Evolutionary conservation across 2,329 filamentous ascomycete genomes (phyloP).

Genomic region (Fusarium sp.): DNA sequence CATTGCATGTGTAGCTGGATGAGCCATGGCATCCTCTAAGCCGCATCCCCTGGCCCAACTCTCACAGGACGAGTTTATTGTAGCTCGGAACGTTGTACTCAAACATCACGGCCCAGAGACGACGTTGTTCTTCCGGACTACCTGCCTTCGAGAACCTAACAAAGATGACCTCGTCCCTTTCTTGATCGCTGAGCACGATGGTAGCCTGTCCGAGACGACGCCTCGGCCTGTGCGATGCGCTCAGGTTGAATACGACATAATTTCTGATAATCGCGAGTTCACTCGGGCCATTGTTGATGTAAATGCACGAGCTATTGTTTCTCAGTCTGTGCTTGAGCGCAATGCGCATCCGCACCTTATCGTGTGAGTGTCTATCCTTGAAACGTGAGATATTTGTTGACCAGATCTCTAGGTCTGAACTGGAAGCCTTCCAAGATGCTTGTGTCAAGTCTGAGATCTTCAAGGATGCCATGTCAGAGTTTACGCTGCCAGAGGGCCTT

Average conservation of each 20-base stretch:
- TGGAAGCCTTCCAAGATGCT: conserved; percentile 54
- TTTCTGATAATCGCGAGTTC: conserved; percentile 52
- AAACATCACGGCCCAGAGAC: conserved; percentile 47
- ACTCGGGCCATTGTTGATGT: conserved; percentile 60
- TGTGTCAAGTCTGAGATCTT: conserved; percentile 63
- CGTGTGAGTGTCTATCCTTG: conserved; percentile 34
- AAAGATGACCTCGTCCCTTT: conserved; percentile 73
- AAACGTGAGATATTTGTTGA: neutral
- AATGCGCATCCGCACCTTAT: conserved; percentile 58
- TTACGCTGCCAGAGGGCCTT: conserved; percentile 62
- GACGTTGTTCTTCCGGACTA: conserved; percentile 66
- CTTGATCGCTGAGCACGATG: conserved; percentile 73
- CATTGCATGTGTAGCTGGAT: neutral
- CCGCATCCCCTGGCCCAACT: conserved; percentile 67
- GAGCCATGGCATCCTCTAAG: neutral
- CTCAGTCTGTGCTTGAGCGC: conserved; percentile 43
- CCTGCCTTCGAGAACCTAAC: conserved; percentile 74
- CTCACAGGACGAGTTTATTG: conserved; percentile 64
- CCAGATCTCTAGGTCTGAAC: neutral
- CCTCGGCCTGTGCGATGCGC: conserved; percentile 63
- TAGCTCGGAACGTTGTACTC: conserved; percentile 63
- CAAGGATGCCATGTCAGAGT: conserved; percentile 63
- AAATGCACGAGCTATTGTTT: conserved; percentile 51
- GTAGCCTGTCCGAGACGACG: conserved; percentile 59
- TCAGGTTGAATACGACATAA: conserved; percentile 63